Evolutionary conservation across 2,329 filamentous ascomycete species (phyloP).

Genomic region (Arthrinium puccinioides): DNA sequence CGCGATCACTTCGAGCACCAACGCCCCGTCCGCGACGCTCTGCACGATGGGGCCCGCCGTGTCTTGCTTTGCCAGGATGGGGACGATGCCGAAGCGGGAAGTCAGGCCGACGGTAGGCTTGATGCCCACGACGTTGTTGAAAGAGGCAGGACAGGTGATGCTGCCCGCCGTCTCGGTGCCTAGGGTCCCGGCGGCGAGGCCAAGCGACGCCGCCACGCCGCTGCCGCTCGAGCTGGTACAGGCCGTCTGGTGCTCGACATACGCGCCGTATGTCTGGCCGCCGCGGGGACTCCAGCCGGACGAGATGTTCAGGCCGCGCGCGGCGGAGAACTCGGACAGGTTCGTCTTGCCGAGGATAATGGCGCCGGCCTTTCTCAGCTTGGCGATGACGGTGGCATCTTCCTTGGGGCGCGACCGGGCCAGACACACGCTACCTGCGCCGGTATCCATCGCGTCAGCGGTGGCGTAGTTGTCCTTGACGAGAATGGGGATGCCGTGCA

Average conservation of each 20-base stretch:
- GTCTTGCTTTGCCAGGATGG: slow-evolving; percentile 49
- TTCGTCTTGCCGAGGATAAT: slow-evolving; percentile 55
- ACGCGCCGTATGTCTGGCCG: slow-evolving; percentile 54
- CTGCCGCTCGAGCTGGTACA: slow-evolving; percentile 54
- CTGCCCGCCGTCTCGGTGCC: slow-evolving; percentile 61
- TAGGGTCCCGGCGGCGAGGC: slow-evolving; percentile 49
- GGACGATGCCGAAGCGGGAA: slow-evolving; percentile 50
- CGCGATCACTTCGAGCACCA: slow-evolving; percentile 50
- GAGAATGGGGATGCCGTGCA: slow-evolving; percentile 57
- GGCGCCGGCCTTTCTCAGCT: slow-evolving; percentile 46
- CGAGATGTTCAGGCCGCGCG: slow-evolving; percentile 42
- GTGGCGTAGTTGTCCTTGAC: slow-evolving; percentile 63
- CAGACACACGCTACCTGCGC: slow-evolving; percentile 9
- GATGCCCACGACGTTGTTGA: slow-evolving; percentile 59
- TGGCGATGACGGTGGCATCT: slow-evolving; percentile 37
- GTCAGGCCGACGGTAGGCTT: slow-evolving; percentile 62
- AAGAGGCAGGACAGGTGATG: slow-evolving; percentile 46
- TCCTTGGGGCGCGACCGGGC: not conserved
- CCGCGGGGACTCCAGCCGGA: slow-evolving; percentile 59
- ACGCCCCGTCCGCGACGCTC: slow-evolving; percentile 50
- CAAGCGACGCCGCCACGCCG: slow-evolving; percentile 52
- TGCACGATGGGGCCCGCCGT: slow-evolving; percentile 50
- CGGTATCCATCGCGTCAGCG: slow-evolving; percentile 41
- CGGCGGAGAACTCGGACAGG: slow-evolving; percentile 53
- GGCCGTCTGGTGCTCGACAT: slow-evolving; percentile 53